A percentile compares a stretch with the other conserved stretches of the same genome.
phyloP scores from a whole-genome alignment of 192 early-diverging fungal species.

The Gonapodya sp. region DNA sequence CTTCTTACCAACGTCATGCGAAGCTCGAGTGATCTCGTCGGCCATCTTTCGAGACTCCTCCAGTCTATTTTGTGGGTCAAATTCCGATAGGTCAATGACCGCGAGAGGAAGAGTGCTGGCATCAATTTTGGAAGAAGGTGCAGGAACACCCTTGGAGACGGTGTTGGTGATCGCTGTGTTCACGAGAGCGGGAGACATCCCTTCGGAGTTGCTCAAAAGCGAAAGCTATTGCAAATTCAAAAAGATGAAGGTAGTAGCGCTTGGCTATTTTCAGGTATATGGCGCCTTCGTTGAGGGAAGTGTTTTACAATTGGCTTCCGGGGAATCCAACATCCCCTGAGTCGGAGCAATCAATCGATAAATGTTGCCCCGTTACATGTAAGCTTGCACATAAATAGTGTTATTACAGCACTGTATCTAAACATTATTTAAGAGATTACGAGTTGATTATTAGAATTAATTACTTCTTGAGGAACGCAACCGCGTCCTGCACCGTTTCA shows the following conservation, averaged over 20 bases:
- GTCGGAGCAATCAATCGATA: too few species aligned
- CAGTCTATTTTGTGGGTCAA: not conserved
- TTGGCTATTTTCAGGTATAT: too few species aligned
- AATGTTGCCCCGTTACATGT: too few species aligned
- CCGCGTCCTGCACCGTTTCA: not conserved
- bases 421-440: not conserved
- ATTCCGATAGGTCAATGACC: not conserved
- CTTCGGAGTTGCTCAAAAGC: too few species aligned
- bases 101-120: not conserved
- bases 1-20: not conserved
- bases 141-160: not conserved
- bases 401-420: too few species aligned
- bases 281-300: too few species aligned
- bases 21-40: not conserved
- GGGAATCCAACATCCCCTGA: too few species aligned
- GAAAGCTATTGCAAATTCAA: too few species aligned
- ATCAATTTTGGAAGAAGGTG: not conserved
- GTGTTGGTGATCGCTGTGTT: not conserved
- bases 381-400: too few species aligned
- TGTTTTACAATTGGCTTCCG: too few species aligned
- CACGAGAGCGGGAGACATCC: not conserved
- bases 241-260: too few species aligned
- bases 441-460: not conserved
- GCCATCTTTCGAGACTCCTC: not conserved
- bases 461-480: conserved; percentile 1